Percentiles rank a stretch among this genome's conserved stretches.
phyloP scores from a whole-genome alignment of 2,329 filamentous ascomycete species.

The Phaeosphaeria sp. region DNA sequence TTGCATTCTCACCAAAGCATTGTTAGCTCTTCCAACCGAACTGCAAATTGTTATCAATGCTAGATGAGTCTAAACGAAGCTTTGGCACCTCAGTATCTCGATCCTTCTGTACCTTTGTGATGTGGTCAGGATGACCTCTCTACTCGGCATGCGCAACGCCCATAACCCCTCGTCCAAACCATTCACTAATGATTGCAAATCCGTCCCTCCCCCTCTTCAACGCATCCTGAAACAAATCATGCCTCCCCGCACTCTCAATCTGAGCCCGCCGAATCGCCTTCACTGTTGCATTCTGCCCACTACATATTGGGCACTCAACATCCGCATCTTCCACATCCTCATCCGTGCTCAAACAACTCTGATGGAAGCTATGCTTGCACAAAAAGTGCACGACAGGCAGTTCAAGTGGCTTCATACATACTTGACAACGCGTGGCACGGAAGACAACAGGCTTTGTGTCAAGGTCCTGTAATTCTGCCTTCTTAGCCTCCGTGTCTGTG shows the following conservation, averaged over 20 bases:
- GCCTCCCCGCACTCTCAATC: constrained; percentile 82
- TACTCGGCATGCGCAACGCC: constrained; percentile 50
- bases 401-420: constrained; percentile 79
- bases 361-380: constrained; percentile 97
- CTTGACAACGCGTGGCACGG: constrained; percentile 85
- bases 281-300: constrained; percentile 83
- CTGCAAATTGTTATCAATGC: too few relatives aligned
- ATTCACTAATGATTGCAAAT: constrained; percentile 91
- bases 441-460: constrained; percentile 84
- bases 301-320: constrained; percentile 86
- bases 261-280: constrained; percentile 85
- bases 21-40: too few relatives aligned
- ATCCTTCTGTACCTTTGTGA: too few relatives aligned
- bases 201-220: constrained; percentile 78
- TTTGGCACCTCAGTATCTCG: too few relatives aligned
- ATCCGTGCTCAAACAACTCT: constrained; percentile 77
- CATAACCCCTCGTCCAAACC: constrained; percentile 96
- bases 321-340: constrained; percentile 67
- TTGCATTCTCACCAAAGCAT: too few relatives aligned
- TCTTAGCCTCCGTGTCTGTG: constrained; percentile 79
- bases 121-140: too few relatives aligned
- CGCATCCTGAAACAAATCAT: constrained; percentile 87
- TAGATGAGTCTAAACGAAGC: too few relatives aligned
- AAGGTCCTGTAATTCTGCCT: constrained; percentile 78
- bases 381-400: constrained; percentile 93